Evolutionary conservation across 768 basidiomycete species (phyloP), one percentile per base, ranked within the genome.

Genomic region (Clavaria fumosa): DNA sequence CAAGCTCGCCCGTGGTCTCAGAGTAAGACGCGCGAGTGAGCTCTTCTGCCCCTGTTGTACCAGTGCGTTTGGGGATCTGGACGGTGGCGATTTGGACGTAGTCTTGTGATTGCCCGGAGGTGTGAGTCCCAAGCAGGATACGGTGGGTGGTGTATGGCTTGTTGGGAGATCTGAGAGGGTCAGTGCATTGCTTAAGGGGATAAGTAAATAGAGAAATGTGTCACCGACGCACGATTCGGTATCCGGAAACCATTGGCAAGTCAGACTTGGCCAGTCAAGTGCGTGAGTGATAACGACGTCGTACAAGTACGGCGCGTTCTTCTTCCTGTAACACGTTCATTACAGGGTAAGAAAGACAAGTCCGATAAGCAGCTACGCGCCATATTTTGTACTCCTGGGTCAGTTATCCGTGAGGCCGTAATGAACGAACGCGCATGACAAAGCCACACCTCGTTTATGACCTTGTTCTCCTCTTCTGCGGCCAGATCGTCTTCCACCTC

Each of bases 161-260:
- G 59, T 82, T 78, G 39, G 79, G 62, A 14, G 89, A 84, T 41
- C 89, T 95, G n/a, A 38, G 14, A 23, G 28, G 23, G 21, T 20
- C 14, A 14, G n/a, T 21, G 31, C 32, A 34, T 35, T 38, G 20
- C 31, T 23, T 35, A 17, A 20, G 14, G 14, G 28, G 7, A 39
- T 24, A 21, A 11, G 18, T 20, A 3, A 12, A 26, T 23, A 7
- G 23, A 19, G 14, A 19, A 7, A 22, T n/a, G n/a, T n/a, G n/a
- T 28, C 35, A 30, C 15, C 38, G 7, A 59, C 85, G 52, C 48
- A 91, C 91, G 75, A 72, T 60, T 96, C 86, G 57, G 77, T 80
- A 66, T 99, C 95, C 0, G 95, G 95, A 57, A 99, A 84, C 95
- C 95, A 99, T 61, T 97, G 95, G 55, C 86, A 90, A 4, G 95